These are phyloP conservation scores for Huntiella abstrusa DNA, from an alignment of 2,329 filamentous ascomycete genomes.

Conservation along the genomic window DNA sequence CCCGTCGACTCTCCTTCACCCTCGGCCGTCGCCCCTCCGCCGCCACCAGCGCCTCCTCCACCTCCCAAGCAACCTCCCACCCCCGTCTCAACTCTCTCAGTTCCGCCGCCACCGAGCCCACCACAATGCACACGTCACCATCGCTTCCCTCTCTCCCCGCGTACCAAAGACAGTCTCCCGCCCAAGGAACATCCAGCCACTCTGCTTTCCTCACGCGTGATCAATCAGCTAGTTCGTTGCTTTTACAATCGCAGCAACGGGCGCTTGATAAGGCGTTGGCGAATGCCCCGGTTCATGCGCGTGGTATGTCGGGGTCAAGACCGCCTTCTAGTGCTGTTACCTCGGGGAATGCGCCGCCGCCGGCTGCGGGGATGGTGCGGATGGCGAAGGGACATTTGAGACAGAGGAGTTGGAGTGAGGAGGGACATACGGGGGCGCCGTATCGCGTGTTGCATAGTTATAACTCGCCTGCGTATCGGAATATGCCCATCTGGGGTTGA, in stretches of 20 bases:
- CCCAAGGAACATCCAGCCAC: conserved; percentile 12
- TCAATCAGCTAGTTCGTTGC: not conserved
- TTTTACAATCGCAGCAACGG: conserved; percentile 6
- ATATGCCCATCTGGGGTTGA: conserved; percentile 36
- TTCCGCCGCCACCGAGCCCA: not conserved
- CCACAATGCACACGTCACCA: not conserved
- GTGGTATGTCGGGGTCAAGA: not conserved
- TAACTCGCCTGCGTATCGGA: conserved; percentile 36
- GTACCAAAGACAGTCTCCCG: conserved; percentile 11
- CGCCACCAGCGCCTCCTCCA: not conserved
- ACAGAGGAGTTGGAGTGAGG: conserved; percentile 21
- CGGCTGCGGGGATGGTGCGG: not conserved
- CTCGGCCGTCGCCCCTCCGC: not conserved
- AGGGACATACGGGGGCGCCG: conserved; percentile 16
- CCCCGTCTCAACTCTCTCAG: not conserved
- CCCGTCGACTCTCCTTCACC: not conserved
- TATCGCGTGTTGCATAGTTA: conserved; percentile 39
- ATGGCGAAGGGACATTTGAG: conserved; percentile 17
- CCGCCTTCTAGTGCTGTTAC: too few relatives aligned
- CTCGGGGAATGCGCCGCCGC: not conserved
- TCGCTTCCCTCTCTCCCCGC: conserved; percentile 1
- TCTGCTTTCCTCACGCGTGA: not conserved
- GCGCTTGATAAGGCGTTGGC: not conserved
- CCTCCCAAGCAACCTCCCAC: not conserved
- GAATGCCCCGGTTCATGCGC: not conserved